Base-by-base conservation (phyloP, 2,329 filamentous ascomycete genomes). In the Sporothrix brunneoviolacea region DNA sequence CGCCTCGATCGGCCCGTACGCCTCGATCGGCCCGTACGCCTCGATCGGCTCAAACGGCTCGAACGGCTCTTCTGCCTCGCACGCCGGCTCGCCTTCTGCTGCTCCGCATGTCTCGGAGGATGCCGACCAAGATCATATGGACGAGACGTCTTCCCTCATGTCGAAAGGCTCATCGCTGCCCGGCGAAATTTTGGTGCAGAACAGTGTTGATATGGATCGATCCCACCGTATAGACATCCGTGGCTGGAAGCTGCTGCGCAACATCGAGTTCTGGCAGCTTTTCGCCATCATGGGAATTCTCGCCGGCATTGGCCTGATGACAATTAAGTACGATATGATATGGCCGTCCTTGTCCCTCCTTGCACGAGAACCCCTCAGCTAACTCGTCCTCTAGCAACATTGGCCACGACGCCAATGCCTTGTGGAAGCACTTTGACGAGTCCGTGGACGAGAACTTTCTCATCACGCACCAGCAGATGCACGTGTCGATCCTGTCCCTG, bases 271-370 rank as follows among this genome's bases (percentile, higher is more conserved):
- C 67, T 97, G 91, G 90, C 86, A 94, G 62, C 70, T 95, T 24
- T 97, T 94, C 66, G 68, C 79, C 51, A 82, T 95, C 58, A 88
- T 98, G 78, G 90, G 84, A 35, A 79, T 96, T n/a, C 73, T 97
- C 55, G 89, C 90, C 5, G 93, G 93, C 47, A 86, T 96, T 60
- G 93, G 93, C 10, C 72, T 98, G 57, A 98, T 98, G 93, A 97
- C 91, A 0, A 98, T 98, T 70, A 98, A 98, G 90, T 95, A 75
- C n/a, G n/a, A n/a, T n/a, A n/a, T n/a, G n/a, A n/a, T 28, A 10
- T 10, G 68, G 86, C 73, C 21, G 21, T 18, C 22, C 13, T 37
- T n/a, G n/a, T 12, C 4, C 22, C 18, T 10, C 21, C 43, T 27
- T 42, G 33, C n/a, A 5, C 9, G 45, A 28, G 42, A 50, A 55